Evolutionary conservation across 345 rosid species (phyloP), one percentile per base, ranked within the genome.

Genomic region (Orychophragmus violaceus): DNA sequence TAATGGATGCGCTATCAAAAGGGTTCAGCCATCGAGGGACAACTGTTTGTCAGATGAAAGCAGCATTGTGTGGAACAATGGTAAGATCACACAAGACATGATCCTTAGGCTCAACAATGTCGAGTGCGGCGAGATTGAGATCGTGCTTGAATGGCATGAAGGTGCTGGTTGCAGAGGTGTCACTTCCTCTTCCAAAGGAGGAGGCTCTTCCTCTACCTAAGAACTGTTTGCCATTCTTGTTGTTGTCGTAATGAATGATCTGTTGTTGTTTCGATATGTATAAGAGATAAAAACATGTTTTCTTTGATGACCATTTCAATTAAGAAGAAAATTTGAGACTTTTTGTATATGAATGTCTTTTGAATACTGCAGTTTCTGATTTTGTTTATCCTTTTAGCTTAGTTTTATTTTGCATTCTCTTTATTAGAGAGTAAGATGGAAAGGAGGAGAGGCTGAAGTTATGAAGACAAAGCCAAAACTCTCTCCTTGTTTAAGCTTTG

Each of bases 141-240:
- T 89, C 66, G 82, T 79, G 65, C 77, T 89, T 24, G 89, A 82
- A 60, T 92, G 97, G 92, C 78, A 89, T 67, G 83, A 87, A 10
- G 68, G 80, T 60, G 74, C 76, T 32, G 84, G 84, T 68, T 78
- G 79, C 18, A 75, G 66, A 65, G 83, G 84, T 33, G 27, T 78
- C 2, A 32, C 51, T 72, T 27, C 52, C 21, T 27, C 70, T 62
- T 16, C 75, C 35, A 58, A 72, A 72, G 55, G 29, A 11, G 60
- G 37, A 7, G 66, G 28, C 56, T 59, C 76, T 50, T 65, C 76
- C 17, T 59, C 77, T 52, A 37, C 72, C 3, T 59, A 33, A 54
- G 5, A 17, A 11, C 11, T 8, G 11, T 19, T 19, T 19, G n/a
- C 21, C 11, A 6, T 45, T 49, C 28, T 46, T 66, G 2, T 2